Evolutionary conservation across 768 basidiomycete species (phyloP), one percentile per base, ranked within the genome.

Genomic region (Hygrocybe punicea): DNA sequence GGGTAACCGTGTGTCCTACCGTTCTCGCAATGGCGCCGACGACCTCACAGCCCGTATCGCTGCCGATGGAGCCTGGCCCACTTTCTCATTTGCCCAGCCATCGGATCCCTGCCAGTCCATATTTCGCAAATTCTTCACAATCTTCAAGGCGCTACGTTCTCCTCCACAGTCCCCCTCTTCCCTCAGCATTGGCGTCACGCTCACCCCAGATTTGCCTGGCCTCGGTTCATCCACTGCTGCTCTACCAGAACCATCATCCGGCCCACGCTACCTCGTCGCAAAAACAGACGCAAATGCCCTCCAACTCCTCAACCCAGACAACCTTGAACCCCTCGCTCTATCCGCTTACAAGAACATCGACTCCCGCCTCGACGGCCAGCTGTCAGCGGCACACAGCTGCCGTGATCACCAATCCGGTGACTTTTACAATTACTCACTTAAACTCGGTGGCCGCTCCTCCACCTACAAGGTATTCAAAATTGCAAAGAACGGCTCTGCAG

Each of bases 361-460:
- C 40, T 69, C 69, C 1, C 63, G 67, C 13, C 71, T 77, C 14
- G 65, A 63, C 1, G 75, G 76, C 4, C 54, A 3, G 5, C 36
- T 76, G 16, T 69, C 71, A 35, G 73, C 67, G 6, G 71, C 76
- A 10, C 76, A 77, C 46, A 65, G 72, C 37, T 74, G 73, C 51
- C 67, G 65, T n/a, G 75, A 75, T 46, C 64, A 66, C 5, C 56
- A 64, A 39, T 72, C 69, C 0, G 69, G 71, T 21, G 76, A 74
- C 16, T 37, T 74, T 25, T 75, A 65, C 58, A 77, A 77, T 59
- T 77, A 67, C 57, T 66, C 68, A 39, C 60, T 66, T 25, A 29
- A 68, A 14, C 55, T 77, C n/a, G 72, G 72, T 6, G 50, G 53
- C 34, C 35, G 19, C 7, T 57, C 51, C 7, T 59, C 63, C 23